Evolutionary conservation across 78 protist genomes (phyloP).

Genomic region (Dictyostelium firmibasis): DNA sequence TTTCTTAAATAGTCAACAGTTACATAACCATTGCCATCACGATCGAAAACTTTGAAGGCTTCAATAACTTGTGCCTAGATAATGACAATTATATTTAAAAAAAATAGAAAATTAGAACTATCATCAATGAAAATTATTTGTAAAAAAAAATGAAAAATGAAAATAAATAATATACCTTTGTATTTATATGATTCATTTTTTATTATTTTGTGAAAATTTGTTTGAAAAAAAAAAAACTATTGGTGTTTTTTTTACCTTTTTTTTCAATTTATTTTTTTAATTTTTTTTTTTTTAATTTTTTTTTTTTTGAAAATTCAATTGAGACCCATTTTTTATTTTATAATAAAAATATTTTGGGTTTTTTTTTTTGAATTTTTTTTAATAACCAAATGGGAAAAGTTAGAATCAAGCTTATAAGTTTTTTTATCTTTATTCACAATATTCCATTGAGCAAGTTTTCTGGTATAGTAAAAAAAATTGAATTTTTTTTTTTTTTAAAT

Average conservation of each 20-base stretch:
- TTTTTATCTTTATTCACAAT: too few species aligned
- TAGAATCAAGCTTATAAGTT: too few species aligned
- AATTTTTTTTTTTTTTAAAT: too few species aligned
- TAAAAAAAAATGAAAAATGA: too few species aligned
- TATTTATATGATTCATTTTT: slow-evolving; percentile 61
- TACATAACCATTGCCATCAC: slow-evolving; percentile 77
- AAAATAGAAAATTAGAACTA: not conserved
- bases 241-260: not conserved
- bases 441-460: too few species aligned
- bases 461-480: too few species aligned
- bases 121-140: not conserved
- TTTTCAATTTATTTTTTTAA: too few species aligned
- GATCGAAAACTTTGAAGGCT: slow-evolving; percentile 76
- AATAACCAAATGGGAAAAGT: too few species aligned
- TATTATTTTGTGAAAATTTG: not conserved
- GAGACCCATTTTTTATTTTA: not conserved
- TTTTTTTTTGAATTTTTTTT: too few species aligned
- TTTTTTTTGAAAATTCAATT: too few species aligned
- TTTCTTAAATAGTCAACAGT: slow-evolving; percentile 73
- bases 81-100: too few species aligned
- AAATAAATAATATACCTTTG: not conserved
- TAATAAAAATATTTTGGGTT: not conserved
- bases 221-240: not conserved
- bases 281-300: too few species aligned
- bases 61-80: slow-evolving; percentile 66